Conservation (phyloP, 164 flowering plant genomes). For the Dillenia suffruticosa region DNA sequence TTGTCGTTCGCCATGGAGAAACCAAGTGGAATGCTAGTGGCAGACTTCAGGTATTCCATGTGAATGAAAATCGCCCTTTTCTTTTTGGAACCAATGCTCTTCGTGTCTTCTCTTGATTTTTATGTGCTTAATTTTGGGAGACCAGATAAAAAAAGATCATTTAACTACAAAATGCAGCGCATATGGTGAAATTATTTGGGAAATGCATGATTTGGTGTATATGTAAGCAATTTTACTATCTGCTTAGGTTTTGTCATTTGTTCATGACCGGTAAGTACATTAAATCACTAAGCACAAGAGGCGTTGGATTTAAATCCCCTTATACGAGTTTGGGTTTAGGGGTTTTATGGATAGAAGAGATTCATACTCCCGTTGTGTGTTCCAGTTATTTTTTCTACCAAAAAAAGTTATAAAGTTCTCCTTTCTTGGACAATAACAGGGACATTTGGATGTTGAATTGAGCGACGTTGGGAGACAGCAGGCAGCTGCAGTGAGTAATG, state of each 20-base stretch:
- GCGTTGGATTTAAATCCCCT: neutral
- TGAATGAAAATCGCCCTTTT: conserved; percentile 8
- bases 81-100: neutral
- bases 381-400: neutral
- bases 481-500: conserved; percentile 60
- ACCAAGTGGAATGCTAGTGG: conserved; percentile 77
- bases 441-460: conserved; percentile 79
- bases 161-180: no score
- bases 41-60: conserved; percentile 54
- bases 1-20: conserved; percentile 91
- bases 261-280: neutral
- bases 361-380: neutral
- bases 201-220: no score
- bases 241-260: no score
- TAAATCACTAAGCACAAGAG: neutral
- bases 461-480: conserved; percentile 86
- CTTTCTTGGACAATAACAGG: conserved; percentile 31
- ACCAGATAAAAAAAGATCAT: no score
- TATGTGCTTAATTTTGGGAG: neutral
- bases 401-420: neutral
- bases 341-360: neutral
- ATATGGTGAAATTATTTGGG: neutral
- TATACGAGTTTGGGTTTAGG: neutral
- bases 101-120: neutral
- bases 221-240: no score